Conservation (phyloP, 2,329 filamentous ascomycete genomes). For the Exophiala viscosa region DNA sequence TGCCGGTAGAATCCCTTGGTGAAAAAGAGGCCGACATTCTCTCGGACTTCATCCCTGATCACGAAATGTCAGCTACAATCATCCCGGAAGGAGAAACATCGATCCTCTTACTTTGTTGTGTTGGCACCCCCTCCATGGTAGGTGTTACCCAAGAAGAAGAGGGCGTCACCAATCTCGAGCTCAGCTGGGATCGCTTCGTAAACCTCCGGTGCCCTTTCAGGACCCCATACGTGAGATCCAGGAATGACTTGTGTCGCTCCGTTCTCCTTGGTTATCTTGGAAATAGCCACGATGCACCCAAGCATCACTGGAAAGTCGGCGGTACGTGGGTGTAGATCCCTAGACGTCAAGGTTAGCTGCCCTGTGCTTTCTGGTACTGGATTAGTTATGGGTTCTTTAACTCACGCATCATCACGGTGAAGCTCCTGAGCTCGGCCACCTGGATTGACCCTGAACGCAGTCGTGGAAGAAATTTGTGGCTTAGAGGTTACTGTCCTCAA, state of each 20-base stretch:
- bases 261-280: constrained; percentile 28
- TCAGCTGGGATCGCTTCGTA: constrained; percentile 28
- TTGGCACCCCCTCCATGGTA: constrained; percentile 35
- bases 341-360: constrained; percentile 35
- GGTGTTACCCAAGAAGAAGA: constrained; percentile 34
- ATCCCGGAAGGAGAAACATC: neutral
- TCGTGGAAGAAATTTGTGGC: constrained; percentile 31
- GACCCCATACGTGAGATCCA: constrained; percentile 28
- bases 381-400: neutral
- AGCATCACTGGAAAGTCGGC: constrained; percentile 37
- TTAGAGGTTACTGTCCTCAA: constrained; percentile 3
- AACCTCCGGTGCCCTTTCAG: constrained; percentile 13
- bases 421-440: constrained; percentile 23
- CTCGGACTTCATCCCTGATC: constrained; percentile 3
- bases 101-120: constrained; percentile 20
- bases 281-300: constrained; percentile 35
- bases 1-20: constrained; percentile 11
- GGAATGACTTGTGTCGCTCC: constrained; percentile 32
- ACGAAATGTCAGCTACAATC: neutral
- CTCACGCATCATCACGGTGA: constrained; percentile 28
- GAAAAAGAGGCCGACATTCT: constrained; percentile 7
- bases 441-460: constrained; percentile 29
- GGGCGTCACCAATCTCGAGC: constrained; percentile 35
- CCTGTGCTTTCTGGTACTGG: constrained; percentile 16
- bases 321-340: constrained; percentile 31